Evolutionary conservation across 148 eudicot species (phyloP), one percentile per base, ranked within the genome.

Genomic region (Amaranthus cruentus): DNA sequence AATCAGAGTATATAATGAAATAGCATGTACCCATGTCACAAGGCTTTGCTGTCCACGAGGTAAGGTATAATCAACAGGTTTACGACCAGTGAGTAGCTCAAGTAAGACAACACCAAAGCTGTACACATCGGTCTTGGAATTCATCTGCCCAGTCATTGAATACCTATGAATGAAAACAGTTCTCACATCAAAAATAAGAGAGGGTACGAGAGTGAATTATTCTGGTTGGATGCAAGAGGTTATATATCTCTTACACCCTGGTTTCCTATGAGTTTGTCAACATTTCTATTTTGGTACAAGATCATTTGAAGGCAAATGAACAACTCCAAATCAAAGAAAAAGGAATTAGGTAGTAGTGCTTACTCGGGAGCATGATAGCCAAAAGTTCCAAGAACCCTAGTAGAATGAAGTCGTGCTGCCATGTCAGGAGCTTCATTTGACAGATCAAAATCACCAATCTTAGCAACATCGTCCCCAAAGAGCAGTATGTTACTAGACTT

Each of bases 351-450:
- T 28, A 28, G 38, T 28, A 49, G 73, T 60, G 18, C 80, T 83
- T 89, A 92, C 97, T 92, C 97, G 74, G 97, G 97, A 71, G 97
- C 97, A 80, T 90, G 93, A 81, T 92, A 92, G 57, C 96, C 97
- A 76, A 92, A 90, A 57, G 93, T 88, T 81, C 97, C 96, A 76
- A 90, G 84, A 72, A 90, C 96, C 58, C 92, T 83, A 66, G 96
- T 92, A 71, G 97, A 90, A 82, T 92, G 96, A 77, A 90, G 90
- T 44, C 96, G 90, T 62, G 97, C 96, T 28, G 93, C 97, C 96
- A 90, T 90, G 81, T 90, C 93, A 50, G 96, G 96, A 61, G 97
- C 86, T 79, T 92, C 93, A 85, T 88, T 90, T 47, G 96, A 85
- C 46, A 90, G 80, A 79, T 92, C 87, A 75, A 90, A 90, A 72